Conservation (phyloP, 495 filamentous ascomycete genomes). For the Neurospora intermedia region DNA sequence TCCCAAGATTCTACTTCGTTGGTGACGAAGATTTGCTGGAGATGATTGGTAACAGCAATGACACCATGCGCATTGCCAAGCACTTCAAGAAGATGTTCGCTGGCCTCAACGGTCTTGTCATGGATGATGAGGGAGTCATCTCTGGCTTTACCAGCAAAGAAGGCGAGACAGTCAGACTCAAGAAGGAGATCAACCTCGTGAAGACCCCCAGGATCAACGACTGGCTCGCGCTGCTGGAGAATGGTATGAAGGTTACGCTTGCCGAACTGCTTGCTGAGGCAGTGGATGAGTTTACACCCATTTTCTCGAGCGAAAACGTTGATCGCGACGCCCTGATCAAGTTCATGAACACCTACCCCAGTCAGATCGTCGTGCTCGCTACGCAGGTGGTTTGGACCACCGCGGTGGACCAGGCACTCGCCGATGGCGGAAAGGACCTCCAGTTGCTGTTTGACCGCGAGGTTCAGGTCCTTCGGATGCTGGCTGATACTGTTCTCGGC, state of each 20-base stretch:
- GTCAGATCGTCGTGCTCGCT: slow-evolving; percentile 89
- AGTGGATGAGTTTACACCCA: slow-evolving; percentile 58
- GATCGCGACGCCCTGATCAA: slow-evolving; percentile 56
- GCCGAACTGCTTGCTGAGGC: slow-evolving; percentile 86
- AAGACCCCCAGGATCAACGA: slow-evolving; percentile 97
- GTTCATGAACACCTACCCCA: slow-evolving; percentile 73
- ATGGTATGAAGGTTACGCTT: slow-evolving; percentile 85
- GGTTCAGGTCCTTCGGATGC: slow-evolving; percentile 66
- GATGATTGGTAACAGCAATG: slow-evolving; percentile 98
- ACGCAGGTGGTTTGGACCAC: slow-evolving; percentile 93
- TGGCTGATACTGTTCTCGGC: slow-evolving; percentile 81
- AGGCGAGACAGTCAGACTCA: slow-evolving; percentile 78
- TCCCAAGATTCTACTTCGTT: slow-evolving; percentile 98
- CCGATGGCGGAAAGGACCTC: slow-evolving; percentile 56
- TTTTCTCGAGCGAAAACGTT: slow-evolving; percentile 57
- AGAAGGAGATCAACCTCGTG: slow-evolving; percentile 79
- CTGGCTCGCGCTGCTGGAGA: slow-evolving; percentile 86
- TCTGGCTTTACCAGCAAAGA: slow-evolving; percentile 92
- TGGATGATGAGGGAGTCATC: slow-evolving; percentile 84
- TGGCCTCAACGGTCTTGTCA: slow-evolving; percentile 76
- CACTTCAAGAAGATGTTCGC: slow-evolving; percentile 99
- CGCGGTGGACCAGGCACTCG: slow-evolving; percentile 63
- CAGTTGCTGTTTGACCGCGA: slow-evolving; percentile 59
- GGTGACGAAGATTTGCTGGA: slow-evolving; percentile 98
- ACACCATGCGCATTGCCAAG: slow-evolving; percentile 88